Conservation (phyloP, 1,139 yeast genomes). For the Magnusiomyces ingens region DNA sequence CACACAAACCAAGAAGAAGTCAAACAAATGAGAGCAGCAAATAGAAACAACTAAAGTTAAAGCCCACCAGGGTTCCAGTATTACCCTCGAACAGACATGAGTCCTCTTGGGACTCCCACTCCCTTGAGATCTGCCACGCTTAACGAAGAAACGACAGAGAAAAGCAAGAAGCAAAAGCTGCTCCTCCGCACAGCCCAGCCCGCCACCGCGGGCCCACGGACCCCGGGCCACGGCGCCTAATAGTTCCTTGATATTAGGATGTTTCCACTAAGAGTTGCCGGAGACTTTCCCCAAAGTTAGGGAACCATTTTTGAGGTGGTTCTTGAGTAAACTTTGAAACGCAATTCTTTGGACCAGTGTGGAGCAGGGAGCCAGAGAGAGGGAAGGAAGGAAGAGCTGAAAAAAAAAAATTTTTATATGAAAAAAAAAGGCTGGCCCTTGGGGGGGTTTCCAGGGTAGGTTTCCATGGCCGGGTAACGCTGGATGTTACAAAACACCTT, state of each 20-base stretch:
- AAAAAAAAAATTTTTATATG: neutral
- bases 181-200: too few relatives aligned
- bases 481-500: neutral
- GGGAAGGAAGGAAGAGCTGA: neutral
- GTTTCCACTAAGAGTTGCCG: constrained; percentile 8
- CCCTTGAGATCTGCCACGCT: too few relatives aligned
- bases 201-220: neutral
- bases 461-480: neutral
- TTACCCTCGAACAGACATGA: too few relatives aligned
- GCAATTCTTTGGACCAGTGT: constrained; percentile 7
- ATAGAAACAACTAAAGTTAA: too few relatives aligned
- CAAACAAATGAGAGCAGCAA: too few relatives aligned
- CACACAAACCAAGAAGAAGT: neutral
- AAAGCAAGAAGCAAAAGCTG: too few relatives aligned
- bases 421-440: neutral
- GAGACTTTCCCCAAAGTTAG: constrained; percentile 9
- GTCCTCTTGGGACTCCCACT: too few relatives aligned
- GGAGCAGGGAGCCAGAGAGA: neutral
- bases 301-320: neutral
- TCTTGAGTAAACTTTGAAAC: constrained; percentile 10
- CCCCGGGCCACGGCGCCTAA: neutral
- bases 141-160: too few relatives aligned
- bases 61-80: too few relatives aligned
- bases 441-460: neutral
- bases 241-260: constrained; percentile 7